Percentiles rank a stretch among this genome's conserved stretches.
phyloP scores from a whole-genome alignment of 1,284 basidiomycete species.

The Ceraceosorus bombacis region DNA sequence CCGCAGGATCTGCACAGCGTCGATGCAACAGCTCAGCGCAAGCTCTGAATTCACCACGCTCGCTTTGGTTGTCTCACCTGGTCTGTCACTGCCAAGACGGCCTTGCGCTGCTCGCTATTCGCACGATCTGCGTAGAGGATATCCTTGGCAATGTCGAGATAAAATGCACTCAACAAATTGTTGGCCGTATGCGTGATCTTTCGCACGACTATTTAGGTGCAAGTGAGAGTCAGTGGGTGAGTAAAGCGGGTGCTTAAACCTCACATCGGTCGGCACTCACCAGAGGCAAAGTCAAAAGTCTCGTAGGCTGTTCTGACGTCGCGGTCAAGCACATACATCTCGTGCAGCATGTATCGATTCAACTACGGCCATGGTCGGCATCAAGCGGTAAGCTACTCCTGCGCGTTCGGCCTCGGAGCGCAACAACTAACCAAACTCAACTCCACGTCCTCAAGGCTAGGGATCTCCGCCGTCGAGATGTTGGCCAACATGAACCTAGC shows the following conservation, averaged over 20 bases:
- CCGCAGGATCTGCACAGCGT: slow-evolving; percentile 57
- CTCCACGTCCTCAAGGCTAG: slow-evolving; percentile 9
- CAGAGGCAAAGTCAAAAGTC: slow-evolving; percentile 73
- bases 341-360: slow-evolving; percentile 69
- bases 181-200: slow-evolving; percentile 51
- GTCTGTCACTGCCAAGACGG: slow-evolving; percentile 65
- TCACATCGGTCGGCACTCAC: slow-evolving; percentile 50
- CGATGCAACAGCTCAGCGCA: background rate
- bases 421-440: background rate
- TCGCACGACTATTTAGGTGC: slow-evolving; percentile 47
- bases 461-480: slow-evolving; percentile 19
- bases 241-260: too few relatives aligned
- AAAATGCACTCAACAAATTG: slow-evolving; percentile 57
- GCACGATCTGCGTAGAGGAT: slow-evolving; percentile 68
- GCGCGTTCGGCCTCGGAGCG: too few relatives aligned
- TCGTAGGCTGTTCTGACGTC: slow-evolving; percentile 64
- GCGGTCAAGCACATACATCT: slow-evolving; percentile 66
- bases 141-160: slow-evolving; percentile 89
- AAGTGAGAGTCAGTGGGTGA: too few relatives aligned
- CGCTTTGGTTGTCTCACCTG: slow-evolving; percentile 53
- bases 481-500: slow-evolving; percentile 85
- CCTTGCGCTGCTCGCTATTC: slow-evolving; percentile 57
- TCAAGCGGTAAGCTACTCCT: too few relatives aligned
- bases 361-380: slow-evolving; percentile 7
- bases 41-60: slow-evolving; percentile 19